These are phyloP conservation scores for Euphrasia confusa DNA, from an alignment of 257 asterid genomes.

Conservation along the genomic window DNA sequence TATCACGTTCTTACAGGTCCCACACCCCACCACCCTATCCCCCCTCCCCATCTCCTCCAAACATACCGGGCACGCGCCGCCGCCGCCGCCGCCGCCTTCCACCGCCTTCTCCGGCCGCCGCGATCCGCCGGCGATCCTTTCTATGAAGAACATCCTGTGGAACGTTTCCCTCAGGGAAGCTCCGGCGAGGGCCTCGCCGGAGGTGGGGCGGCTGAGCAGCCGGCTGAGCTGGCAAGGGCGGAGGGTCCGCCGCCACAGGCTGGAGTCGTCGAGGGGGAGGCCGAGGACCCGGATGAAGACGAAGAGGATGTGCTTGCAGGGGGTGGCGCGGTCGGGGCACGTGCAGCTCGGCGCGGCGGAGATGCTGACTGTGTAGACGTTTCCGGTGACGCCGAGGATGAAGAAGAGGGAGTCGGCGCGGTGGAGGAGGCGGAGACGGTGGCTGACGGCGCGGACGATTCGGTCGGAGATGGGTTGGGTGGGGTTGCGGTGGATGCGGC, in stretches of 20 bases:
- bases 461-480: constrained; percentile 59
- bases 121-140: constrained; percentile 17
- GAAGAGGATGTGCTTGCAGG: constrained; percentile 84
- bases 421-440: constrained; percentile 86
- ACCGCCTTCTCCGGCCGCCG: constrained; percentile 28
- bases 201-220: constrained; percentile 54
- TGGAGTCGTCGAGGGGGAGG: constrained; percentile 47
- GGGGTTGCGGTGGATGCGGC: constrained; percentile 30
- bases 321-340: constrained; percentile 79
- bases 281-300: constrained; percentile 70
- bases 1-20: constrained; percentile 67
- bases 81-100: constrained; percentile 43
- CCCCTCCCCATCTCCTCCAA: constrained; percentile 72
- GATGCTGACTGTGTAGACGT: constrained; percentile 78
- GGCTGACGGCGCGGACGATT: constrained; percentile 66
- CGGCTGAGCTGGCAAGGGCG: constrained; percentile 73
- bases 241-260: constrained; percentile 61
- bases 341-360: constrained; percentile 63
- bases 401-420: constrained; percentile 65
- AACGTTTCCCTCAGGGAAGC: constrained; percentile 48
- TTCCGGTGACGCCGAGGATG: constrained; percentile 81
- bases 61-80: constrained; percentile 70
- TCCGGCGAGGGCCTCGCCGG: constrained; percentile 54
- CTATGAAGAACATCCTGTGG: constrained; percentile 42
- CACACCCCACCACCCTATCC: constrained; percentile 64